Conservation (phyloP, 352 stramenopile species). For the Saprolegnia diclina region DNA sequence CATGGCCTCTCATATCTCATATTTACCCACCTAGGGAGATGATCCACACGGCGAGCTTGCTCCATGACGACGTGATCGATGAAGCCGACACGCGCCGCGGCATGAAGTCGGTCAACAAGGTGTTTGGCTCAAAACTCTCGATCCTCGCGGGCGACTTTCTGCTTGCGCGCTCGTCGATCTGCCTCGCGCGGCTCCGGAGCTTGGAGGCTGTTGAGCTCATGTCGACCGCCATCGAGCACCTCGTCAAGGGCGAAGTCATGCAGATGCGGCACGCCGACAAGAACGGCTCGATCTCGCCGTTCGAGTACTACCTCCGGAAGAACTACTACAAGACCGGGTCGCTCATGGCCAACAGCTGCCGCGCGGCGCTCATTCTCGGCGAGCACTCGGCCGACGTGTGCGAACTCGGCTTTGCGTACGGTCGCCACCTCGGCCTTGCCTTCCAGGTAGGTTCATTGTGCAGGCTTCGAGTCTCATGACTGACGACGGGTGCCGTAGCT, state of each 20-base stretch:
- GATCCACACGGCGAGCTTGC: conserved; percentile 98
- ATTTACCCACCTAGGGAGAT: conserved; percentile 82
- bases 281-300: conserved; percentile 60
- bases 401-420: conserved; percentile 93
- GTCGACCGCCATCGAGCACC: conserved; percentile 97
- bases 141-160: conserved; percentile 98
- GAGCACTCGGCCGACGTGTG: conserved; percentile 81
- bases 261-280: conserved; percentile 92
- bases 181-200: conserved; percentile 90
- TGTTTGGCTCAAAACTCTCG: conserved; percentile 98
- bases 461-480: conserved; percentile 3
- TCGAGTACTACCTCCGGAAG: conserved; percentile 97
- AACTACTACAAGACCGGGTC: conserved; percentile 99
- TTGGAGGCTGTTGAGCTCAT: conserved; percentile 96
- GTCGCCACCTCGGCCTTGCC: conserved; percentile 95
- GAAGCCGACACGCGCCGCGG: conserved; percentile 93
- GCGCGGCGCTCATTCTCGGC: conserved; percentile 89
- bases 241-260: conserved; percentile 99
- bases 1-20: not conserved
- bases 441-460: conserved; percentile 86
- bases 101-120: conserved; percentile 91
- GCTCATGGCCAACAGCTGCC: conserved; percentile 98
- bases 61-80: conserved; percentile 99
- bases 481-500: conserved; percentile 40
- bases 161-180: conserved; percentile 94